phyloP scores from a whole-genome alignment of 805 yeast species.

The Nakazawaea ishiwadae region DNA sequence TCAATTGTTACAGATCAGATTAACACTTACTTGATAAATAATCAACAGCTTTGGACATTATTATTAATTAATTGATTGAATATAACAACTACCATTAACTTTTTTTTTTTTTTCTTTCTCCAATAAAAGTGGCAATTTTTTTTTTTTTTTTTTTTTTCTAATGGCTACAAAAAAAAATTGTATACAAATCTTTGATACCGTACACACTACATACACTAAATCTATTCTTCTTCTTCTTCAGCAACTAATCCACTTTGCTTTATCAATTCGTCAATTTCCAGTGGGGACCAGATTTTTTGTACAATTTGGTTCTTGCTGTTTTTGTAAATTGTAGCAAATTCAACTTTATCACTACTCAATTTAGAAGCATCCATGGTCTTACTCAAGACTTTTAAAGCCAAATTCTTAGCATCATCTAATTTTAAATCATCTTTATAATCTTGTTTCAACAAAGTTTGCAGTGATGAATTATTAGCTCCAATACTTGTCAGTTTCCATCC shows the following conservation, averaged over 20 bases:
- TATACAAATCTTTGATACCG: background rate
- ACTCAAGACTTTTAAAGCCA: slow-evolving; percentile 86
- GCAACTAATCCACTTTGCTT: slow-evolving; percentile 67
- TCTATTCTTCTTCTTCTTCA: slow-evolving; percentile 52
- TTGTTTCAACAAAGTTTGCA: slow-evolving; percentile 92
- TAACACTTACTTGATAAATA: slow-evolving; percentile 8
- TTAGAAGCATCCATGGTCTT: slow-evolving; percentile 91
- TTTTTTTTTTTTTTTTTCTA: too few species aligned
- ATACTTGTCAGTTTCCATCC: slow-evolving; percentile 99
- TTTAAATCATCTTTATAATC: slow-evolving; percentile 83
- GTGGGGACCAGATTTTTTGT: slow-evolving; percentile 76
- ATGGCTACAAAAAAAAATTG: too few species aligned
- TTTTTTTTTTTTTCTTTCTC: too few species aligned
- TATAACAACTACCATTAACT: too few species aligned
- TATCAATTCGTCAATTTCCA: slow-evolving; percentile 70
- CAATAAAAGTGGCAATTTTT: too few species aligned
- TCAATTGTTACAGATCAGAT: too few species aligned
- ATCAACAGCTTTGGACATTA: slow-evolving; percentile 10
- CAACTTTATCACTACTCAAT: slow-evolving; percentile 84
- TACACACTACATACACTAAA: background rate
- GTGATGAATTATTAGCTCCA: slow-evolving; percentile 95
- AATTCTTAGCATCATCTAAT: slow-evolving; percentile 71
- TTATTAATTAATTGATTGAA: background rate
- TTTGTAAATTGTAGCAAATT: slow-evolving; percentile 76
- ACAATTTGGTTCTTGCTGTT: slow-evolving; percentile 43